Base-by-base conservation (phyloP, 2,329 filamentous ascomycete genomes). In the Fusarium sp. region DNA sequence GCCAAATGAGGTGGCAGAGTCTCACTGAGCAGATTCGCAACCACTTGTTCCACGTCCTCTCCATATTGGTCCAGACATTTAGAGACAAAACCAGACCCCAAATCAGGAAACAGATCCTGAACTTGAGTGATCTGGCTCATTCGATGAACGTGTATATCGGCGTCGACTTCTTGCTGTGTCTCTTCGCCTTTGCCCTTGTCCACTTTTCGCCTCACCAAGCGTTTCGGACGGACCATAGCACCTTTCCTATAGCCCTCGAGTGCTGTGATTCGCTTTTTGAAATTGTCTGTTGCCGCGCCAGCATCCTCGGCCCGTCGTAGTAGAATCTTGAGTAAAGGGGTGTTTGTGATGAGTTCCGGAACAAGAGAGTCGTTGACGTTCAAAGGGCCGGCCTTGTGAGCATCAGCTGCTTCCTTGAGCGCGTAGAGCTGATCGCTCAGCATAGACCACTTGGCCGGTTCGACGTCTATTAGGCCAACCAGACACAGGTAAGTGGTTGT, bases 21-120 rank as follows among this genome's bases (percentile, higher is more conserved):
- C 49, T 89, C 88, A 65, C 96, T 91, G 1, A 98, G 85, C 5
- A 97, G 81, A 73, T 94, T 91, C 6, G 91, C 86, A 59, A 95
- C 89, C 32, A 95, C 89, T 73, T 89, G 84, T 75, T 97, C 93
- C 0, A 89, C 84, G 69, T 93, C 82, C 65, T 95, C 88, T 40
- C 80, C 78, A 73, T 95, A 97, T 72, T 91, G 88, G 69, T 94
- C 90, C 24, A 97, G 81, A 9, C 96, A 82, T 68, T 85, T 90
- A 15, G 91, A 83, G 13, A 98, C 81, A 72, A 97, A 98, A 0
- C 85, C 91, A 5, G 91, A 89, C 6, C 93, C 93, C 9, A 98
- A 80, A 61, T 96, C 87, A 0, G 94, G 92, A 71, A 98, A 97
- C 0, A 98, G 81, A 72, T 99, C 94, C 72, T 97, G 93, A n/a